Evolutionary conservation across 2,329 filamentous ascomycete genomes (phyloP).

Genomic region (Macrophomina tecta): DNA sequence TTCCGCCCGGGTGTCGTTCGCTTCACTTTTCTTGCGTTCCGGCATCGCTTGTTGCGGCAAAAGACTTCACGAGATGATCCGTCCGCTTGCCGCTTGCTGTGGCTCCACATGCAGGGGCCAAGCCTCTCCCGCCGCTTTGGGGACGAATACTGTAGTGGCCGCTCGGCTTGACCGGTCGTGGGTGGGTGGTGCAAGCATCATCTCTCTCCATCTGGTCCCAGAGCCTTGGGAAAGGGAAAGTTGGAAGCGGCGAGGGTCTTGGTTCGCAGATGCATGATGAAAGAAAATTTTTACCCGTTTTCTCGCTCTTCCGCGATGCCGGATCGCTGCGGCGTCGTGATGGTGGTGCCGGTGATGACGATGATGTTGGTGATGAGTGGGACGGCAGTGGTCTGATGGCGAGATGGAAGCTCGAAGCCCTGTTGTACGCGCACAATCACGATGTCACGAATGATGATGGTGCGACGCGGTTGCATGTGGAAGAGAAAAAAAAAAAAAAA

Average conservation of each 20-base stretch:
- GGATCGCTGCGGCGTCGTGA: background rate
- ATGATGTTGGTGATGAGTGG: background rate
- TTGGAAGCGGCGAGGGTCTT: background rate
- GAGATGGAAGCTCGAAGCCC: background rate
- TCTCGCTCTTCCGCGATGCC: background rate
- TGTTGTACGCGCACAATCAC: background rate
- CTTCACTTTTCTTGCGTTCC: background rate
- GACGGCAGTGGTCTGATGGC: background rate
- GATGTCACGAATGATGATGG: background rate
- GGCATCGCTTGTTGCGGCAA: conserved; percentile 1
- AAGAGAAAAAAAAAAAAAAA: background rate
- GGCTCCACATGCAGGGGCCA: background rate
- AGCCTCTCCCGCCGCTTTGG: background rate
- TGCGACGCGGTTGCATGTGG: background rate
- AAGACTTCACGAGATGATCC: background rate
- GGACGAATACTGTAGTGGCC: background rate
- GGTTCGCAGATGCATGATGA: too few relatives aligned
- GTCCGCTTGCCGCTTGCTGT: too few relatives aligned
- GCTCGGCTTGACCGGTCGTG: background rate
- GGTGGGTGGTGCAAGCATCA: background rate
- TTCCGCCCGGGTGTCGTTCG: background rate
- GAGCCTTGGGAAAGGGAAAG: background rate
- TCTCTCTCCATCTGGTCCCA: background rate
- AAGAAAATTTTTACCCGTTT: background rate
- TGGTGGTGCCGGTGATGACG: background rate